A percentile compares a stretch with the other conserved stretches of the same genome.
Evolutionary conservation across 2,329 filamentous ascomycete genomes (phyloP).

Genomic region (Ophiocordyceps robertsii): DNA sequence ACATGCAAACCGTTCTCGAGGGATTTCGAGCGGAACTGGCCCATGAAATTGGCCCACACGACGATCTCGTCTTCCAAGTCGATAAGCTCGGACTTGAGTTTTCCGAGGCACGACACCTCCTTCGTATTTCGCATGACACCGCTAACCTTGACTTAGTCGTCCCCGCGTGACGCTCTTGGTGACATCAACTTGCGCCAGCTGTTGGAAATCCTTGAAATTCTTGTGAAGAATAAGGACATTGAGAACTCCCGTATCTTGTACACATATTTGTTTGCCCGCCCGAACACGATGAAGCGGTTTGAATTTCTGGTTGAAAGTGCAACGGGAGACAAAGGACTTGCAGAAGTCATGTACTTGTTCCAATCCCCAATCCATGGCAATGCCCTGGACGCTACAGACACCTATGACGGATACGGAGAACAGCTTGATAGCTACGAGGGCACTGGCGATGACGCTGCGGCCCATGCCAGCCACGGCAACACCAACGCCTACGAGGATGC

Average conservation of each 20-base stretch:
- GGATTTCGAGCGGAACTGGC: constrained; percentile 31
- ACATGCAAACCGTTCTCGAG: constrained; percentile 29
- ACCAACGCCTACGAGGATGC: constrained; percentile 2
- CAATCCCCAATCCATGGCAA: constrained; percentile 10
- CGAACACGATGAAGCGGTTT: constrained; percentile 23
- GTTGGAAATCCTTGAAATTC: constrained; percentile 27
- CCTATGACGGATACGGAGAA: background rate
- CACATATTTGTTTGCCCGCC: constrained; percentile 26
- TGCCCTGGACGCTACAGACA: background rate
- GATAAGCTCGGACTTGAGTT: constrained; percentile 40
- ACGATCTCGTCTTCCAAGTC: constrained; percentile 37
- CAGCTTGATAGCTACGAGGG: background rate
- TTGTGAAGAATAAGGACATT: constrained; percentile 29
- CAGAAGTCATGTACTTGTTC: constrained; percentile 26
- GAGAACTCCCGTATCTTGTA: constrained; percentile 24
- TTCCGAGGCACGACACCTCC: constrained; percentile 26
- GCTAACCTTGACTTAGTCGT: constrained; percentile 21
- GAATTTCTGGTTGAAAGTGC: constrained; percentile 27
- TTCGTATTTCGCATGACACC: background rate
- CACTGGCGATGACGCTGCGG: background rate
- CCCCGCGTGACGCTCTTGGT: constrained; percentile 17
- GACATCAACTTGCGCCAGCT: constrained; percentile 26
- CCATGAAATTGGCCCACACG: constrained; percentile 28
- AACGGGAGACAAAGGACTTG: constrained; percentile 24
- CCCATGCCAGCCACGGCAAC: background rate